Evolutionary conservation across 768 basidiomycete species (phyloP).

Genomic region (Boletales sp.): DNA sequence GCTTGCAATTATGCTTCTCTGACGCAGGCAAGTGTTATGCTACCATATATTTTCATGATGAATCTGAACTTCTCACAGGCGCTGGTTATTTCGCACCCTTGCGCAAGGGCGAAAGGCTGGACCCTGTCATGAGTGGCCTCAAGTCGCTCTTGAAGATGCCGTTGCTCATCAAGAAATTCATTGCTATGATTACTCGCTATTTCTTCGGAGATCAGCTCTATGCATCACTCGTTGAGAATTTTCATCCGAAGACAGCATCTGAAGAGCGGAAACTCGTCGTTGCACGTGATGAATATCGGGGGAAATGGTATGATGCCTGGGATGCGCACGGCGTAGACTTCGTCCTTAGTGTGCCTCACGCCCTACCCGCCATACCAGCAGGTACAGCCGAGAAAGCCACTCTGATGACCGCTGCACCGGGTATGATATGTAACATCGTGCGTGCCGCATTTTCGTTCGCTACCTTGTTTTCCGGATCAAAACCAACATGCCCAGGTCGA

Average conservation of each 20-base stretch:
- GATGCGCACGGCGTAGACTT: slow-evolving; percentile 38
- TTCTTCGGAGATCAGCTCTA: slow-evolving; percentile 23
- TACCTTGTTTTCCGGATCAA: background rate
- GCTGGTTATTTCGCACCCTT: slow-evolving; percentile 37
- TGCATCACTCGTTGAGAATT: slow-evolving; percentile 32
- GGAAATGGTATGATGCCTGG: slow-evolving; percentile 38
- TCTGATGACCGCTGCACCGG: slow-evolving; percentile 30
- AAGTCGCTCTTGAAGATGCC: slow-evolving; percentile 26
- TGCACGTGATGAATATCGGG: slow-evolving; percentile 22
- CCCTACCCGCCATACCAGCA: slow-evolving; percentile 37
- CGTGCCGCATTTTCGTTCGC: slow-evolving; percentile 12
- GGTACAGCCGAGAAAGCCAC: slow-evolving; percentile 33
- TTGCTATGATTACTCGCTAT: slow-evolving; percentile 38
- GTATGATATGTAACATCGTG: slow-evolving; percentile 45
- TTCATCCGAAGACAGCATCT: slow-evolving; percentile 28
- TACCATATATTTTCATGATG: background rate
- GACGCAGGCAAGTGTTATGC: slow-evolving; percentile 44
- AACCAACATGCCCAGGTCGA: slow-evolving; percentile 38
- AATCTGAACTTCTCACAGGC: slow-evolving; percentile 30
- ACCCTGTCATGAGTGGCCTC: slow-evolving; percentile 25
- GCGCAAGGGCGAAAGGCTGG: slow-evolving; percentile 34
- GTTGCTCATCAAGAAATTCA: slow-evolving; percentile 38
- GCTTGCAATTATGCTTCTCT: slow-evolving; percentile 52
- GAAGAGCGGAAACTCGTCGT: slow-evolving; percentile 29
- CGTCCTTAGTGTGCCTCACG: slow-evolving; percentile 37